Percentiles rank a stretch among this genome's conserved stretches.
Conservation (phyloP, 306 rosid species). For the Canavalia gladiata region DNA sequence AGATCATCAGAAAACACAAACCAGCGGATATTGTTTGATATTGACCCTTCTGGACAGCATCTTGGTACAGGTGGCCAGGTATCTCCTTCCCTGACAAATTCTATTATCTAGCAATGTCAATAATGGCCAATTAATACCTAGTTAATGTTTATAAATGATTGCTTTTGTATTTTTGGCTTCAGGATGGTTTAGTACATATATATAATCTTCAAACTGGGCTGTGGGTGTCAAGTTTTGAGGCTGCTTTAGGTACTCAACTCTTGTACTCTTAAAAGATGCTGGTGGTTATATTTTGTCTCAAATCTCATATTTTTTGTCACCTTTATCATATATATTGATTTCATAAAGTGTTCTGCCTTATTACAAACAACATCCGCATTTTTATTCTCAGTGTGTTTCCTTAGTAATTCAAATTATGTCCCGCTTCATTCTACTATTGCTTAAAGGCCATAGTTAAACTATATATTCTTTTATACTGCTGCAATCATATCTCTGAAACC, state of each 20-base stretch:
- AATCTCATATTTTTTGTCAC: slow-evolving; percentile 32
- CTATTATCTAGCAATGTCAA: slow-evolving; percentile 37
- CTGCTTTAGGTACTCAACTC: slow-evolving; percentile 76
- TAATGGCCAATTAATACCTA: slow-evolving; percentile 12
- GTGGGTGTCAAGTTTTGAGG: slow-evolving; percentile 91
- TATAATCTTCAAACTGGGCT: slow-evolving; percentile 96
- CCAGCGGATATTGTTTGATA: slow-evolving; percentile 89
- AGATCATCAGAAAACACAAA: slow-evolving; percentile 90
- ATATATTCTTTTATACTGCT: slow-evolving; percentile 8
- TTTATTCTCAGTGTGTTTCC: slow-evolving; percentile 28
- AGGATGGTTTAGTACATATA: slow-evolving; percentile 91
- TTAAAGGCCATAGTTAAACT: slow-evolving; percentile 20
- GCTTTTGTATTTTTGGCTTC: slow-evolving; percentile 44
- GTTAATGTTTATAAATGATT: slow-evolving; percentile 7
- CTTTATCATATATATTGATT: slow-evolving; percentile 31
- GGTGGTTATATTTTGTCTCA: slow-evolving; percentile 36
- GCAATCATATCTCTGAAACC: slow-evolving; percentile 24
- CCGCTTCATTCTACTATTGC: slow-evolving; percentile 25
- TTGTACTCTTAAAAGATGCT: slow-evolving; percentile 34
- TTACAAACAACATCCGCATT: not conserved
- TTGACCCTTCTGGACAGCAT: slow-evolving; percentile 85
- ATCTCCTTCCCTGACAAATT: slow-evolving; percentile 44
- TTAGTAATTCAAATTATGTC: slow-evolving; percentile 12
- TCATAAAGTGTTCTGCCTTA: slow-evolving; percentile 12
- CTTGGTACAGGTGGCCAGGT: slow-evolving; percentile 99